A percentile compares a stretch with the other conserved stretches of the same genome.
phyloP scores from a whole-genome alignment of 306 rosid genomes.

The Begonia peltatifolia region DNA sequence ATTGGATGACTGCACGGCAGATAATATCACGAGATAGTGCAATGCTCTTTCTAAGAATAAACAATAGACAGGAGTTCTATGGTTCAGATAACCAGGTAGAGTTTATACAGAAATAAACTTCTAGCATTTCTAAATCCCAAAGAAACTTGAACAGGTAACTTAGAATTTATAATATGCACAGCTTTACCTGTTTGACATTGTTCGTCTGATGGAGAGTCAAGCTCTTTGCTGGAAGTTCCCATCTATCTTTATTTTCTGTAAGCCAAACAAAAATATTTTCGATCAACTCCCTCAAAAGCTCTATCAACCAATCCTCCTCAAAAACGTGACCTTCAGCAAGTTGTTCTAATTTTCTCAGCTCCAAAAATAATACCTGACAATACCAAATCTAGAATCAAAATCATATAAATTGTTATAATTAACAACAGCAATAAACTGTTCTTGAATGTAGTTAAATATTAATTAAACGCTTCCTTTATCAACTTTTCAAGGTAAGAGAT shows the following conservation, averaged over 20 bases:
- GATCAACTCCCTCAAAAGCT: slow-evolving; percentile 38
- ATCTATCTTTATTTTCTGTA: slow-evolving; percentile 30
- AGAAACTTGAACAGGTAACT: neutral
- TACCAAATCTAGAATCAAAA: neutral
- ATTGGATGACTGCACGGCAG: too few relatives aligned
- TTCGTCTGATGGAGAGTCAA: slow-evolving; percentile 16
- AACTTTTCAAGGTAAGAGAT: too few relatives aligned
- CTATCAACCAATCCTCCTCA: slow-evolving; percentile 49
- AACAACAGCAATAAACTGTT: too few relatives aligned
- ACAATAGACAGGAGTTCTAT: neutral
- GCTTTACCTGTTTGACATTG: slow-evolving; percentile 34
- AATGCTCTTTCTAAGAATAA: neutral
- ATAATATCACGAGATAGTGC: neutral
- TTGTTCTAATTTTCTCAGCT: slow-evolving; percentile 46
- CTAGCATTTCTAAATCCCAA: slow-evolving; percentile 3
- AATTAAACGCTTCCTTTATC: too few relatives aligned
- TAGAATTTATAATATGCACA: neutral
- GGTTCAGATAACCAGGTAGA: neutral
- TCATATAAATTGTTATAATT: too few relatives aligned
- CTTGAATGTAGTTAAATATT: too few relatives aligned
- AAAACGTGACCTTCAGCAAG: slow-evolving; percentile 36
- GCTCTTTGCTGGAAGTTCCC: slow-evolving; percentile 19
- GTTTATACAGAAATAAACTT: neutral
- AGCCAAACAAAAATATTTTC: slow-evolving; percentile 39
- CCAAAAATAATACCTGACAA: slow-evolving; percentile 42